Conservation (phyloP, 225 moss, liverwort and hornwort species). For the Physcomitrellopsis africana region DNA sequence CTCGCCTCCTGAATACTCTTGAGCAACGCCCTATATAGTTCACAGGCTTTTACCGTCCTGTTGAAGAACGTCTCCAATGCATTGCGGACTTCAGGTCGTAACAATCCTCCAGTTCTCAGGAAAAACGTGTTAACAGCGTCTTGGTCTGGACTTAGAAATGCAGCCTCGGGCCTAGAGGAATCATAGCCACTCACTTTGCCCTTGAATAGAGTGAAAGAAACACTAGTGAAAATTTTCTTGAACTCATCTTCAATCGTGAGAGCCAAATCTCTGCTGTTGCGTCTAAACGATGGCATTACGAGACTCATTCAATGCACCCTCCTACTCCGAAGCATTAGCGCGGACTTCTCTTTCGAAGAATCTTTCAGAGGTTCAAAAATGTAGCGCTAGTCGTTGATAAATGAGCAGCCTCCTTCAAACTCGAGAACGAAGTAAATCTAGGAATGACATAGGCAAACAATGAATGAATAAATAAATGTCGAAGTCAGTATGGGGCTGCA, state of each 20-base stretch:
- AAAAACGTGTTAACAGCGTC: slow-evolving; percentile 38
- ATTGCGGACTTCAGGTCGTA: slow-evolving; percentile 31
- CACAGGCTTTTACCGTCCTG: slow-evolving; percentile 37
- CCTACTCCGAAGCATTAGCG: slow-evolving; percentile 1
- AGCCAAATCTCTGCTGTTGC: slow-evolving; percentile 28
- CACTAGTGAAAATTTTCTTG: slow-evolving; percentile 32
- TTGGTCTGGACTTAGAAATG: slow-evolving; percentile 40
- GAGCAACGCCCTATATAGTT: slow-evolving; percentile 34
- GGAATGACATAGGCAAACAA: not conserved
- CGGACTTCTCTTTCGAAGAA: not conserved
- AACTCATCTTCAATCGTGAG: slow-evolving; percentile 36
- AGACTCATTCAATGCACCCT: slow-evolving; percentile 10
- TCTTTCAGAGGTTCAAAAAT: not conserved
- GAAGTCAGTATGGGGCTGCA: not conserved
- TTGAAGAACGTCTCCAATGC: slow-evolving; percentile 31
- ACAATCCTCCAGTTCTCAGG: slow-evolving; percentile 23
- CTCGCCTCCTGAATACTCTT: slow-evolving; percentile 30
- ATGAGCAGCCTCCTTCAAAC: not conserved
- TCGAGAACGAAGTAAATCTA: not conserved
- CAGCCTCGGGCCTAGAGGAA: slow-evolving; percentile 28
- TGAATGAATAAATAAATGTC: not conserved
- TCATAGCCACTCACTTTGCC: slow-evolving; percentile 38
- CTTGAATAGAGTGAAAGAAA: slow-evolving; percentile 34
- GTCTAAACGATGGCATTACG: slow-evolving; percentile 28
- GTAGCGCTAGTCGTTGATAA: not conserved